Base-by-base conservation (phyloP, 2,329 filamentous ascomycete genomes). In the Bertia moriformis region DNA sequence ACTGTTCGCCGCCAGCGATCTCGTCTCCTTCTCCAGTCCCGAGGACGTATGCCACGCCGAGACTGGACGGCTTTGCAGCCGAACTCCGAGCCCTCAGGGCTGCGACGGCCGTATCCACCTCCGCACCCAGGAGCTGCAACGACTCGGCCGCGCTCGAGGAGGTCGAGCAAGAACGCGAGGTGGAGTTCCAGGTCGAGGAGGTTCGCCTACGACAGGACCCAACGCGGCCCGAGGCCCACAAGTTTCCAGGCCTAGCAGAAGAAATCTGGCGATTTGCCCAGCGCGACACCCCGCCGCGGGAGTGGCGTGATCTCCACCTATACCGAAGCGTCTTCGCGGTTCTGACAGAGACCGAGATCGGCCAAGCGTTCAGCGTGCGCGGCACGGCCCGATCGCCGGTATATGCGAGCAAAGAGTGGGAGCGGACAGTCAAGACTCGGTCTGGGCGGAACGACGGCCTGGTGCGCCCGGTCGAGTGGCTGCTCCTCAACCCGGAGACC, bases 61-160 rank as follows among this genome's bases (percentile, higher is more conserved):
- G 45, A 4, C 44, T 66, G 3, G 43, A 44, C 2, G 32, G 14
- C 3, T 56, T 58, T 29, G 49, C 58, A 10, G 45, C 55, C 2
- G 47, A 59, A 4, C 54, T 71, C 0, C 49, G 57, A 4, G 41
- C 37, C 0, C 51, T 52, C 3, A 48, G 52, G 19, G 56, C 54
- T 20, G 45, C 43, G 0, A 61, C 61, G n/a, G 51, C 63, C 24
- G 59, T 63, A 40, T 48, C 47, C 4, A 58, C 58, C 1, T 49
- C 52, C 13, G 57, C n/a, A n/a, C n/a, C 59, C 1, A 51, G 63
- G n/a, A n/a, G n/a, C n/a, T n/a, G n/a, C 3, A 57, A 67, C 39
- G 60, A 57, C 0, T 69, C n/a, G n/a, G n/a, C 69, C 0, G 67
- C 70, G 0, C 51, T 82, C 0, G 64, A 78, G 37, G 77, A 83